These are phyloP conservation scores for Diospyros lotus DNA, from an alignment of 148 eudicot genomes.

Conservation along the genomic window DNA sequence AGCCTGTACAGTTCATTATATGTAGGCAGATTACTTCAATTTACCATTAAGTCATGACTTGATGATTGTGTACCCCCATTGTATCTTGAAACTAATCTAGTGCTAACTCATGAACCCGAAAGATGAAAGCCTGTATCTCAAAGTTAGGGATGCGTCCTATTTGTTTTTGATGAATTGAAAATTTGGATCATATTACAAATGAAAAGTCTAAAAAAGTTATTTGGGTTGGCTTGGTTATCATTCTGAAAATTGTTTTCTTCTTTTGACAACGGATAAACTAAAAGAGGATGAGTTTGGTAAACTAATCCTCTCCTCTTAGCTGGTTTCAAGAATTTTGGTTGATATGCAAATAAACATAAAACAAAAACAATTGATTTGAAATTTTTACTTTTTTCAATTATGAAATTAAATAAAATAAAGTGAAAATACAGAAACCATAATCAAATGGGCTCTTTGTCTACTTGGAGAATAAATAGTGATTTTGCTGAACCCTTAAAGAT, in stretches of 20 bases:
- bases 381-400: too few species aligned
- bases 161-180: neutral
- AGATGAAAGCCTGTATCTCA: neutral
- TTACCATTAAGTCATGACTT: neutral
- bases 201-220: too few species aligned
- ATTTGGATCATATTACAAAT: neutral
- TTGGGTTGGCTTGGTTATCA: too few species aligned
- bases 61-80: neutral
- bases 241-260: too few species aligned
- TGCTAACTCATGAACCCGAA: neutral
- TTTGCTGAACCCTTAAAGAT: neutral
- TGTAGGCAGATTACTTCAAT: neutral
- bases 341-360: too few species aligned
- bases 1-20: constrained; percentile 20
- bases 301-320: too few species aligned
- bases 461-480: neutral
- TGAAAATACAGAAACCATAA: too few species aligned
- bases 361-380: too few species aligned
- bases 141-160: neutral
- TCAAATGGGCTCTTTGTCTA: neutral
- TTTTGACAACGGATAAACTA: too few species aligned
- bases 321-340: too few species aligned
- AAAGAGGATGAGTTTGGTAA: too few species aligned
- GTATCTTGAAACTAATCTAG: neutral
- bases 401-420: too few species aligned